Conservation (phyloP, 306 rosid genomes). For the Vicia sativa region DNA sequence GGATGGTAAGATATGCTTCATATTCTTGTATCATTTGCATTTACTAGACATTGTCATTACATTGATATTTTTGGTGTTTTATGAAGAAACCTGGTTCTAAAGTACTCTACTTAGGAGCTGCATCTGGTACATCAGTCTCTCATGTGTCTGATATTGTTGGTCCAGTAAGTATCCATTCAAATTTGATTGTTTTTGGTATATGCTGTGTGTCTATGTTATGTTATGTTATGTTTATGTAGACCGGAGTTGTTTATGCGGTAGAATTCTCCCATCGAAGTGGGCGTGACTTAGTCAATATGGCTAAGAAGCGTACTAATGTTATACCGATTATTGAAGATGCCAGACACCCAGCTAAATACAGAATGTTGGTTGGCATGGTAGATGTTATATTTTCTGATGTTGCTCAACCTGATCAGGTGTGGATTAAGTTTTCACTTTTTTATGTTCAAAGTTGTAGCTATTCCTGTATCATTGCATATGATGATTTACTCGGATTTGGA, state of each 20-base stretch:
- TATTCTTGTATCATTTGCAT: too few relatives aligned
- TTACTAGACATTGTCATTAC: neutral
- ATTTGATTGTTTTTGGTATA: neutral
- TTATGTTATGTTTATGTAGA: conserved; percentile 41
- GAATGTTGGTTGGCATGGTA: conserved; percentile 97
- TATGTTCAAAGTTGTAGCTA: neutral
- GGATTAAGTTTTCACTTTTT: neutral
- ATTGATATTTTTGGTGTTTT: conserved; percentile 1
- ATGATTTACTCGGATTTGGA: conserved; percentile 71
- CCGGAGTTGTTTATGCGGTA: conserved; percentile 89
- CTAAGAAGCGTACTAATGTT: conserved; percentile 84
- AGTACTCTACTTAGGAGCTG: conserved; percentile 92
- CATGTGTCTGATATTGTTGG: conserved; percentile 96
- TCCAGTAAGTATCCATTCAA: conserved; percentile 58
- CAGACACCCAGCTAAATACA: conserved; percentile 88
- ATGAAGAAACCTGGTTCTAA: conserved; percentile 76
- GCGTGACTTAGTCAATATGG: conserved; percentile 95
- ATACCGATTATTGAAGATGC: conserved; percentile 98
- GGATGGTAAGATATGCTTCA: conserved; percentile 62
- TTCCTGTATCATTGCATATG: conserved; percentile 36
- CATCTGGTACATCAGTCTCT: conserved; percentile 94
- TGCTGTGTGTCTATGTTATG: neutral
- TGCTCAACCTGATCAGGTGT: conserved; percentile 99
- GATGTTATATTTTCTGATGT: conserved; percentile 98
- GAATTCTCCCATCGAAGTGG: conserved; percentile 98